Percentiles rank a stretch among this genome's conserved stretches.
Evolutionary conservation across 2,329 filamentous ascomycete genomes (phyloP).

Genomic region (Claviceps spartinae): DNA sequence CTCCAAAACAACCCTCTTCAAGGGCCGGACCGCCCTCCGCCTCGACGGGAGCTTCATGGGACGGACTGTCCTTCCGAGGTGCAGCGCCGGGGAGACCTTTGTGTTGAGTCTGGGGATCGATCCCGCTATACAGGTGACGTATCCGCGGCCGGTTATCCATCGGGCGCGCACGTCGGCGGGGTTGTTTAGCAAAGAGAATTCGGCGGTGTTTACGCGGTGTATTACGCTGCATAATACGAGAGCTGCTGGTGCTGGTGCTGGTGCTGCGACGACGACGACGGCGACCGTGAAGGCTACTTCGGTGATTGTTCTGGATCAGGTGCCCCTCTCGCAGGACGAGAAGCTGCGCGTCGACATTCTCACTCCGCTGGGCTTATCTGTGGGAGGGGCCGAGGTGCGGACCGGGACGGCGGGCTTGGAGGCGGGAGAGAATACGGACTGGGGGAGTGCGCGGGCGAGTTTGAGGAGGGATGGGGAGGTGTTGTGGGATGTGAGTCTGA

Average conservation of each 20-base stretch:
- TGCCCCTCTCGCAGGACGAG: slow-evolving; percentile 45
- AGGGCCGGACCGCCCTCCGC: slow-evolving; percentile 37
- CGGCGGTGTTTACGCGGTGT: slow-evolving; percentile 30
- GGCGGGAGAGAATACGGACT: slow-evolving; percentile 19
- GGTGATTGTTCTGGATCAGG: slow-evolving; percentile 40
- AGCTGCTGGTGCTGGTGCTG: slow-evolving; percentile 12
- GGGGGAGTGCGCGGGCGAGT: slow-evolving; percentile 35
- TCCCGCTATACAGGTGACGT: slow-evolving; percentile 36
- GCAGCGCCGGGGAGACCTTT: slow-evolving; percentile 37
- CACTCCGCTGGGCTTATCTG: slow-evolving; percentile 30
- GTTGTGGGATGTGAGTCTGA: slow-evolving; percentile 39
- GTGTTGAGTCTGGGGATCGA: slow-evolving; percentile 41
- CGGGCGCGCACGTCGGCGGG: slow-evolving; percentile 34
- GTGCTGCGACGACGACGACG: too few relatives aligned
- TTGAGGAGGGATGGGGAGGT: slow-evolving; percentile 42
- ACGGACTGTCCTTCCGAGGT: slow-evolving; percentile 36
- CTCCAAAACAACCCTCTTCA: slow-evolving; percentile 37
- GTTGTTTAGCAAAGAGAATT: slow-evolving; percentile 36
- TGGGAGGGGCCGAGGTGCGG: slow-evolving; percentile 21
- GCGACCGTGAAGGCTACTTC: slow-evolving; percentile 20
- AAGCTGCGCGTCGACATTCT: slow-evolving; percentile 34
- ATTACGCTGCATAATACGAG: slow-evolving; percentile 35
- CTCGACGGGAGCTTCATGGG: slow-evolving; percentile 46
- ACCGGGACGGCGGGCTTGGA: slow-evolving; percentile 17
- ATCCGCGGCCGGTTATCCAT: slow-evolving; percentile 38